Evolutionary conservation across 2,329 filamentous ascomycete genomes (phyloP).

Genomic region (Huntiella bhutanensis): DNA sequence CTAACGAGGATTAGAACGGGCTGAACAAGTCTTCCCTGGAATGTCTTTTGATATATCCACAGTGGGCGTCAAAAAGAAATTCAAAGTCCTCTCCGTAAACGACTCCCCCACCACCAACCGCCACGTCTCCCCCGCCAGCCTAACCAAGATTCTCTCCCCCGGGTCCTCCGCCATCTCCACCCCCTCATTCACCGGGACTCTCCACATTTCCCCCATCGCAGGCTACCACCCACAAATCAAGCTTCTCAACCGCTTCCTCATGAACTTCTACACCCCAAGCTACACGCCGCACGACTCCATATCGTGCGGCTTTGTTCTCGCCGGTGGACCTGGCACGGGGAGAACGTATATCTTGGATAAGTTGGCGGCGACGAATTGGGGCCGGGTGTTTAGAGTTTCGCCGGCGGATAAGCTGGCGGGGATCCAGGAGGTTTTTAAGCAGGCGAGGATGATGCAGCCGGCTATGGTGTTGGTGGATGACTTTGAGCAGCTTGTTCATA

Average conservation of each 20-base stretch:
- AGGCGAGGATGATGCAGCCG: constrained; percentile 49
- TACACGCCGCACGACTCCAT: constrained; percentile 17
- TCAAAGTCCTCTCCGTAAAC: constrained; percentile 8
- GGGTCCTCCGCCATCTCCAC: constrained; percentile 13
- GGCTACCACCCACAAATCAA: constrained; percentile 47
- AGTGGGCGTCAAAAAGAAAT: constrained; percentile 19
- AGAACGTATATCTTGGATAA: constrained; percentile 58
- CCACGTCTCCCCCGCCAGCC: constrained; percentile 19
- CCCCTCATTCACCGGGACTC: constrained; percentile 9
- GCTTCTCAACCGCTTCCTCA: constrained; percentile 47
- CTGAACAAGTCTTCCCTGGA: constrained; percentile 51
- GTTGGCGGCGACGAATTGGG: constrained; percentile 51
- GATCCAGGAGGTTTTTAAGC: constrained; percentile 49
- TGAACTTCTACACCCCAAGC: constrained; percentile 28
- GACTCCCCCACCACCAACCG: constrained; percentile 13
- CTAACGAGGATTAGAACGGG: constrained; percentile 25
- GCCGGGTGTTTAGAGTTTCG: constrained; percentile 43
- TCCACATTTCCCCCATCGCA: constrained; percentile 32
- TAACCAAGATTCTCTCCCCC: constrained; percentile 21
- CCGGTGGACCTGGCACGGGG: constrained; percentile 69
- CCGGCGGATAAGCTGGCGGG: constrained; percentile 35
- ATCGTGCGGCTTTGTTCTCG: constrained; percentile 47
- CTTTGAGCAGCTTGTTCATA: constrained; percentile 49
- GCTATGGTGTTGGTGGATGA: constrained; percentile 66
- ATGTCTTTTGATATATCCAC: constrained; percentile 44